Base-by-base conservation (phyloP, 169 alveolate species). In the Plasmodium reichenowi region DNA sequence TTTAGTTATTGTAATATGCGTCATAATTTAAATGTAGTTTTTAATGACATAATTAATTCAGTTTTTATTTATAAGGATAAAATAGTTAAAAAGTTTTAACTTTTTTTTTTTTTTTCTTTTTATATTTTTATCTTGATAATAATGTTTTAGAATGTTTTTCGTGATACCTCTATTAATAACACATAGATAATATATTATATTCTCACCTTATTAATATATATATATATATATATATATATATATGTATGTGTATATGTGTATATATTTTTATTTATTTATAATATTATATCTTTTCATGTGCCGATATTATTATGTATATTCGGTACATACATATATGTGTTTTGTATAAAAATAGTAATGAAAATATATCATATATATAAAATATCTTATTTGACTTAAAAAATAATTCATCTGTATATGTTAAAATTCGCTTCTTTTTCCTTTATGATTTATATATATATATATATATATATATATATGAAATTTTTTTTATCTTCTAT, bases 1-100 rank as follows among this genome's bases (percentile, higher is more conserved):
- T 80, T 80, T 71, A 68, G 72, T n/a, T 80, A 80, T 72, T 67
- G 66, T 22, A 80, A 80, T 24, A 52, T 80, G 83, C 78, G 83
- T 0, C 7, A 66, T 43, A 80, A 54, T 80, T 54, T 80, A 13
- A 80, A 80, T 54, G 17, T 13, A 38, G 80, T 68, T 3, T 68
- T 80, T 62, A 80, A 20, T 54, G 90, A 80, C 20, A 17, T 80
- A 26, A 13, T 80, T n/a, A 80, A 66, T 47, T 54, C 78, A 26
- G 71, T 80, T 10, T 68, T 2, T 24, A 62, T 32, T 56, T 80
- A 43, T 59, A 80, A 80, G 72, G 68, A 80, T 22, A 80, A 80
- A 15, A 29, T 80, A 32, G 71, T 68, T n/a, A 54, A 26, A 45
- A 78, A 68, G 50, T 52, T 78, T 66, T 78, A 67, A 68, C 72